Conservation (phyloP, 2,329 filamentous ascomycete genomes). For the Penicillium sp. region DNA sequence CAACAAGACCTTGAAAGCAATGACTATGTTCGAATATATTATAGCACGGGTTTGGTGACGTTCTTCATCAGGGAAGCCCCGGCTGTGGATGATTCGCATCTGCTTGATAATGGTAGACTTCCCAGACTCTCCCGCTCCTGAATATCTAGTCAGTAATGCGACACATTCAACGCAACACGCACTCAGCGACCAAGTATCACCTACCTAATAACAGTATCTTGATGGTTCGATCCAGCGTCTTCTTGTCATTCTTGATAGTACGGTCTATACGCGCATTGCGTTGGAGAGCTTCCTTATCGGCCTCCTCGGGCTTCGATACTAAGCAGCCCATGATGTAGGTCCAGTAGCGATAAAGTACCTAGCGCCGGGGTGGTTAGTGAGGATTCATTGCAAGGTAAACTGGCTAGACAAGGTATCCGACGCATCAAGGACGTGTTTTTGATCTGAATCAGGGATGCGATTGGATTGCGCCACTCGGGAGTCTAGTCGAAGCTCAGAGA, state of each 20-base stretch:
- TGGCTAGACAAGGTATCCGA: not conserved
- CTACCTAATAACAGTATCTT: constrained; percentile 90
- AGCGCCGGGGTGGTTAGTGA: constrained; percentile 9
- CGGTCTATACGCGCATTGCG: constrained; percentile 73
- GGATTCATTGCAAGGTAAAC: constrained; percentile 1
- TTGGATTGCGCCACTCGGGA: constrained; percentile 9
- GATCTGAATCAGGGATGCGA: constrained; percentile 28
- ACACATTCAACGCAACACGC: not conserved
- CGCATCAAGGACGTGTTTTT: not conserved
- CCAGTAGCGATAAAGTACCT: constrained; percentile 7
- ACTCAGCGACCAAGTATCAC: constrained; percentile 27
- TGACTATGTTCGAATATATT: constrained; percentile 91
- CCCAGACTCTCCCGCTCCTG: constrained; percentile 90
- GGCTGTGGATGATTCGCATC: constrained; percentile 96
- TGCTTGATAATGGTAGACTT: constrained; percentile 98
- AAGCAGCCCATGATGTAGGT: constrained; percentile 45
- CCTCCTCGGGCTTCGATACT: constrained; percentile 42
- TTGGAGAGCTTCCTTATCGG: constrained; percentile 44
- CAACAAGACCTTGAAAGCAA: constrained; percentile 85
- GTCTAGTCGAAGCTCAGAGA: constrained; percentile 10
- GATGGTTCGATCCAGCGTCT: constrained; percentile 79
- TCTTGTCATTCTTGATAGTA: constrained; percentile 81
- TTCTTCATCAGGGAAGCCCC: constrained; percentile 86
- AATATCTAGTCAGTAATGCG: constrained; percentile 29
- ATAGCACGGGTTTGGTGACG: constrained; percentile 92